phyloP scores from a whole-genome alignment of 108 stramenopile genomes.

The Skeletonema grethae region DNA sequence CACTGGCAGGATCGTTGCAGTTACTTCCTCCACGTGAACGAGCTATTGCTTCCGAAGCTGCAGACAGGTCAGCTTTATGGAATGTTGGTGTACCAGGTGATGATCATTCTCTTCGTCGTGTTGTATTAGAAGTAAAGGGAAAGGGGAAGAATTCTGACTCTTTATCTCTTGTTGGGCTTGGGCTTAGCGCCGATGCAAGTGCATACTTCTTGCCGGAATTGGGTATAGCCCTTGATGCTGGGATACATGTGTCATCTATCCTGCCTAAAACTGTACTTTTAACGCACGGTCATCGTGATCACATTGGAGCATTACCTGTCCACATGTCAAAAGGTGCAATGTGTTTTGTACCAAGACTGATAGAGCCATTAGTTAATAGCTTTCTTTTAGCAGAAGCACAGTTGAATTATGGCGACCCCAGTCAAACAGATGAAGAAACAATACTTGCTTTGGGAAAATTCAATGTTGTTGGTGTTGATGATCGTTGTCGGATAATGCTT shows the following conservation, averaged over 20 bases:
- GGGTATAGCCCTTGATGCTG: conserved; percentile 60
- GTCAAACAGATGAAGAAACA: conserved; percentile 58
- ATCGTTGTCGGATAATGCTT: conserved; percentile 52
- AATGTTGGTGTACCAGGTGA: conserved; percentile 64
- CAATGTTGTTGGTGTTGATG: conserved; percentile 36
- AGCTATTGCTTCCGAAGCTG: conserved; percentile 38
- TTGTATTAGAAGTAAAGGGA: conserved; percentile 33
- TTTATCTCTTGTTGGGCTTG: conserved; percentile 48
- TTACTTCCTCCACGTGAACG: conserved; percentile 54
- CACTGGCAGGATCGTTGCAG: conserved; percentile 60
- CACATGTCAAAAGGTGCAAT: conserved; percentile 35
- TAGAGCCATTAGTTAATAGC: conserved; percentile 35
- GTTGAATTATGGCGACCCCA: conserved; percentile 54
- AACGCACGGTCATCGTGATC: conserved; percentile 68
- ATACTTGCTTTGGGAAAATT: conserved; percentile 47
- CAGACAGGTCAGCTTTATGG: conserved; percentile 32
- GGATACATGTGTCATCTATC: conserved; percentile 53
- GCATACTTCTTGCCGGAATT: conserved; percentile 62
- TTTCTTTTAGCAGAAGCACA: conserved; percentile 59
- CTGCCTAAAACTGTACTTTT: conserved; percentile 52
- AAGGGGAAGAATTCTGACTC: conserved; percentile 8
- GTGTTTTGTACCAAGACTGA: conserved; percentile 38
- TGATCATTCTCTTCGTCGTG: conserved; percentile 57
- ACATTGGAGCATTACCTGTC: conserved; percentile 58
- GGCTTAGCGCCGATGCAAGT: conserved; percentile 54